Conservation (phyloP, 306 rosid genomes). For the Corylus avellana region DNA sequence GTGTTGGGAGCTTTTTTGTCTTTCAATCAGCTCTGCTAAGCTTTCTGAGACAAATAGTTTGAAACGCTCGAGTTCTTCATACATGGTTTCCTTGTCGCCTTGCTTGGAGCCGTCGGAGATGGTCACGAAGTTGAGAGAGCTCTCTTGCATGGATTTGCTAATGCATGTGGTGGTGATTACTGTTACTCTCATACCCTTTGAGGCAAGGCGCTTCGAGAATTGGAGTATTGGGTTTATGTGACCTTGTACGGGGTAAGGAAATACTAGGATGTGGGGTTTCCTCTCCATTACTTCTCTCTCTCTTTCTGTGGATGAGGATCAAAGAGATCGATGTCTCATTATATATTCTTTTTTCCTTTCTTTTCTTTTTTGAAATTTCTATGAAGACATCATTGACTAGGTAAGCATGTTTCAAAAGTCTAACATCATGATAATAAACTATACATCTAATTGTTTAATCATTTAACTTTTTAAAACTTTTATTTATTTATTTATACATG, state of each 20-base stretch:
- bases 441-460: too few relatives aligned
- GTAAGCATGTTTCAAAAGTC: too few relatives aligned
- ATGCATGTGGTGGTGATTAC: conserved; percentile 12
- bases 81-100: too few relatives aligned
- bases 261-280: conserved; percentile 1
- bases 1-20: background rate
- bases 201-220: conserved; percentile 29
- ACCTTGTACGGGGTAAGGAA: conserved; percentile 32
- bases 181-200: conserved; percentile 28
- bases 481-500: too few relatives aligned
- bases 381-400: too few relatives aligned
- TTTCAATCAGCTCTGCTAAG: background rate
- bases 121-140: conserved; percentile 3
- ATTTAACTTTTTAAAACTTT: too few relatives aligned
- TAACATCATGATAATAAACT: too few relatives aligned
- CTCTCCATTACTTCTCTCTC: conserved; percentile 2
- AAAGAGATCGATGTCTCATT: too few relatives aligned
- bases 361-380: too few relatives aligned
- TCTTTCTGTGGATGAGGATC: background rate
- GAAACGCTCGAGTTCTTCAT: background rate
- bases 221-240: conserved; percentile 42
- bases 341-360: too few relatives aligned
- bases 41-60: background rate
- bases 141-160: background rate
- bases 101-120: conserved; percentile 16